Base-by-base conservation (phyloP, 2,329 filamentous ascomycete species). In the Fusarium ramigenum region DNA sequence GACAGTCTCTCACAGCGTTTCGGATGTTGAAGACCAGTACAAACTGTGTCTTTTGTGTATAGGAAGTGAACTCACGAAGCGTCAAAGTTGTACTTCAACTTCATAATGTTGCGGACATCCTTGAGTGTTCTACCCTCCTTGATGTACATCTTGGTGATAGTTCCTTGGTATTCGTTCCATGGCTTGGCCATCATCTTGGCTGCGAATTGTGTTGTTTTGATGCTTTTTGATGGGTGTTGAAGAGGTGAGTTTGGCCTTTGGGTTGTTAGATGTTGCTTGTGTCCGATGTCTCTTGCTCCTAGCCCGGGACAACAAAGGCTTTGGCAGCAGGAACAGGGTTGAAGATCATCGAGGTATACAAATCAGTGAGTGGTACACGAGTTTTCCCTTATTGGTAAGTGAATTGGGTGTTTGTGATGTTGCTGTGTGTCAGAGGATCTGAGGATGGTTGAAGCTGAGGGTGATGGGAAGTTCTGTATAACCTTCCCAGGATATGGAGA, bases 81-180 rank as follows among this genome's bases (percentile, higher is more conserved):
- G 43, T 82, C 78, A 77, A 87, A 83, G 57, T 78, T 75, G 65
- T 85, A 77, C 69, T 80, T 52, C 60, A 79, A 58, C 63, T 78
- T 74, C 84, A 86, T 86, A 47, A 84, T 78, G 19, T 69, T 62
- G 73, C 78, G 81, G 43, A 86, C 84, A 25, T 84, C 81, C 11
- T 82, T 76, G 37, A 87, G 80, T 10, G 83, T 85, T 59, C 74
- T 78, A 40, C 80, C 80, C 23, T 84, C 78, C 8, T 79, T 70
- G 57, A 83, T 83, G 76, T 87, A 87, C 34, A 86, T 73, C 30
- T 70, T 71, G 42, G 80, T 77, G 65, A 87, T 86, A 34, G 68
- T 72, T 2, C 70, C 60, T 36, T 78, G 80, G 76, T 83, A 73
- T 25, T 80, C 77, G 11, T 80, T 77, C 85, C 85, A 87, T 19